Conservation (phyloP, 768 basidiomycete species). For the Suillus alpinus region DNA sequence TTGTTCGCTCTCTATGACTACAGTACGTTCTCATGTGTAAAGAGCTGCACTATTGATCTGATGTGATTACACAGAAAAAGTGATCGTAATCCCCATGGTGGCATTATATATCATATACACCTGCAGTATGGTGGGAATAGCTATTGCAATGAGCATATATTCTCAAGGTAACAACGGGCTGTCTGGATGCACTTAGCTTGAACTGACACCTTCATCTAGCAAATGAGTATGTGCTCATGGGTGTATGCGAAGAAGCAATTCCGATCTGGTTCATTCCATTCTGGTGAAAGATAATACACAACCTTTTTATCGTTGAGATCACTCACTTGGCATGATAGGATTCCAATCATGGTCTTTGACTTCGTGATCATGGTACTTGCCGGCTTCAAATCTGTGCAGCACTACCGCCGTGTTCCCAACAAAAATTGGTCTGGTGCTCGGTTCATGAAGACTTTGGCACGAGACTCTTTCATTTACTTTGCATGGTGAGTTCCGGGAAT, state of each 20-base stretch:
- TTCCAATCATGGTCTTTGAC: constrained; percentile 5
- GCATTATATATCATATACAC: neutral
- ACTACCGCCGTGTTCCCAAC: constrained; percentile 3
- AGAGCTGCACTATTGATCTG: neutral
- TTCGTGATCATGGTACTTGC: neutral
- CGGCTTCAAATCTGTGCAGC: constrained; percentile 6
- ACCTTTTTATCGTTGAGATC: neutral
- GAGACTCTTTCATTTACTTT: constrained; percentile 8
- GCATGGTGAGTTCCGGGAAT: neutral
- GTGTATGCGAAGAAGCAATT: neutral
- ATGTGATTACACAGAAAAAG: neutral
- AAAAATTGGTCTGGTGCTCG: constrained; percentile 6
- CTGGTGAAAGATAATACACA: neutral
- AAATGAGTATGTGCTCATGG: neutral
- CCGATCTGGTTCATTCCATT: constrained; percentile 5
- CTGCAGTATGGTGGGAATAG: neutral
- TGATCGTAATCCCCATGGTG: neutral
- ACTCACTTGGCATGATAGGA: neutral
- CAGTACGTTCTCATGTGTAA: neutral
- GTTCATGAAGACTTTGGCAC: constrained; percentile 1
- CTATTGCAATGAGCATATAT: neutral
- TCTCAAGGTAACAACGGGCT: neutral
- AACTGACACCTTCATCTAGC: neutral
- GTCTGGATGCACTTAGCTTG: neutral
- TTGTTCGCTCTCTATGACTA: constrained; percentile 4